Conservation (phyloP, 768 basidiomycete genomes). For the Phylloporus arenicola region DNA sequence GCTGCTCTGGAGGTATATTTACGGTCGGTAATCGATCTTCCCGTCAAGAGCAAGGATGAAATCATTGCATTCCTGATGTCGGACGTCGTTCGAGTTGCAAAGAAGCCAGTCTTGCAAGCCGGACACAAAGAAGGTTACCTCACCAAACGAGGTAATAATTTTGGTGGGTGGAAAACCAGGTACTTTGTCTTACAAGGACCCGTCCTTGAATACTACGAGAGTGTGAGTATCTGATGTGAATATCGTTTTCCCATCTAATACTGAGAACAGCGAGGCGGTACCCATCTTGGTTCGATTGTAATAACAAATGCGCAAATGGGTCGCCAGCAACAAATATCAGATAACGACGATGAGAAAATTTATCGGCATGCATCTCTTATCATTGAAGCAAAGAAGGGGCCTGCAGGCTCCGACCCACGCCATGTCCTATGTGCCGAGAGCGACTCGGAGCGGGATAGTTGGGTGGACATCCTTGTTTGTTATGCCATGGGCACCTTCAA, state of each 20-base stretch:
- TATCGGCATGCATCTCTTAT: slow-evolving; percentile 97
- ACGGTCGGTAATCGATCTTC: slow-evolving; percentile 73
- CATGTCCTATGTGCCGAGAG: slow-evolving; percentile 97
- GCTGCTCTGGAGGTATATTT: slow-evolving; percentile 80
- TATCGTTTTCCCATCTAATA: slow-evolving; percentile 8
- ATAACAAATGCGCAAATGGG: slow-evolving; percentile 96
- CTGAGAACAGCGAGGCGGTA: slow-evolving; percentile 69
- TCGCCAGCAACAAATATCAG: slow-evolving; percentile 71
- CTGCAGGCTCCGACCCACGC: slow-evolving; percentile 63
- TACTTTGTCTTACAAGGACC: slow-evolving; percentile 93
- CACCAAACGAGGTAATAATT: slow-evolving; percentile 95
- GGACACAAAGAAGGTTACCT: slow-evolving; percentile 94
- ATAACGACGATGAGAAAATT: slow-evolving; percentile 79
- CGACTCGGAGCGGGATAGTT: slow-evolving; percentile 86
- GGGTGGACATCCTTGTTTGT: slow-evolving; percentile 91
- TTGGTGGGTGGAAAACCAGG: slow-evolving; percentile 96
- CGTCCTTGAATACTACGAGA: slow-evolving; percentile 91
- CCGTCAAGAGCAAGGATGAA: slow-evolving; percentile 83
- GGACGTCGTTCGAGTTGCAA: slow-evolving; percentile 74
- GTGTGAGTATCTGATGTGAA: slow-evolving; percentile 52
- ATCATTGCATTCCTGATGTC: slow-evolving; percentile 89
- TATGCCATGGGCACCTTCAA: slow-evolving; percentile 81
- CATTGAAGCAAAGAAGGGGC: slow-evolving; percentile 78
- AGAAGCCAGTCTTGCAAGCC: slow-evolving; percentile 69
- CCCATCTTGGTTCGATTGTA: slow-evolving; percentile 83